phyloP scores from a whole-genome alignment of 2,329 filamentous ascomycete genomes.

The Microdochium paspali region DNA sequence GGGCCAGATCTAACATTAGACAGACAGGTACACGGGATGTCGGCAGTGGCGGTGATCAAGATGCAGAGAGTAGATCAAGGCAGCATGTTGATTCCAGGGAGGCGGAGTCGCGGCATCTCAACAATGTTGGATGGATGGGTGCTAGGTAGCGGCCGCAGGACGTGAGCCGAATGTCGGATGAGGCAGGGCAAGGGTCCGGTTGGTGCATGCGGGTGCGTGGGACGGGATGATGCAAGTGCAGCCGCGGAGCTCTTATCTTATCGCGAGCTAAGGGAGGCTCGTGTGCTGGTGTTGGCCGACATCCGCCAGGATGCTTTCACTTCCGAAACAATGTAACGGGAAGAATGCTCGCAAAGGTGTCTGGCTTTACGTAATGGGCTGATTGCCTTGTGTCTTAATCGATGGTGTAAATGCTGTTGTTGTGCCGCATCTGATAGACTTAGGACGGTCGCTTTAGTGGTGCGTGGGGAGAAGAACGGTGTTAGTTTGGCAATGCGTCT shows the following conservation, averaged over 20 bases:
- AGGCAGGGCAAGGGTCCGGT: not conserved
- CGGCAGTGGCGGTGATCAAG: not conserved
- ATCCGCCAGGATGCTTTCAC: conserved; percentile 9
- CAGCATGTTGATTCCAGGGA: not conserved
- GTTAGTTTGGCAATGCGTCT: not conserved
- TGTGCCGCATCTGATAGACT: too few species aligned
- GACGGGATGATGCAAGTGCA: not conserved
- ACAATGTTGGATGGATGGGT: not conserved
- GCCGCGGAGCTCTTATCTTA: conserved; percentile 13
- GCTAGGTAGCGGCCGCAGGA: not conserved
- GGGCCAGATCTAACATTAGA: conserved; percentile 8
- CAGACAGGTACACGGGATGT: conserved; percentile 1
- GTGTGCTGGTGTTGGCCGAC: too few species aligned
- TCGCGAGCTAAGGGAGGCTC: too few species aligned
- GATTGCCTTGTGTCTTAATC: too few species aligned
- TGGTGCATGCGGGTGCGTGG: not conserved
- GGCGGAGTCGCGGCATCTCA: not conserved
- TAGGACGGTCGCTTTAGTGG: too few species aligned
- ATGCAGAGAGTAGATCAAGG: not conserved
- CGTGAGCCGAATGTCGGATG: not conserved
- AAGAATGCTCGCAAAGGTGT: not conserved
- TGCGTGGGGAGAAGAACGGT: too few species aligned
- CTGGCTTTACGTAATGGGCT: too few species aligned
- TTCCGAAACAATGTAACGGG: not conserved
- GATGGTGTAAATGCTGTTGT: too few species aligned